Base-by-base conservation (phyloP, 352 stramenopile genomes). In the Globisporangium apiculatum region DNA sequence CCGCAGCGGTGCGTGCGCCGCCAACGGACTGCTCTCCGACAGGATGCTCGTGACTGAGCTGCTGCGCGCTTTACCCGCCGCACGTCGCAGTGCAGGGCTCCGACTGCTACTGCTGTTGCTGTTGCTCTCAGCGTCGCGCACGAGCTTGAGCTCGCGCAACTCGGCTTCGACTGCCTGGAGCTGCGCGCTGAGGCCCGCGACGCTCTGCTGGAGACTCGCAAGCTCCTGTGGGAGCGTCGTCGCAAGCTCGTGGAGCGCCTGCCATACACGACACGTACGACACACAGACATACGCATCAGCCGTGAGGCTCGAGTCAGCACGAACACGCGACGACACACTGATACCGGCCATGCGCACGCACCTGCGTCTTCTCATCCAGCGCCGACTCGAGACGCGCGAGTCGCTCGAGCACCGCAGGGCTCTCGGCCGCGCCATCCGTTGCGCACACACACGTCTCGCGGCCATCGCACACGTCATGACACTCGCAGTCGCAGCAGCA, bases 401-500 rank as follows among this genome's bases (percentile, higher is more conserved):
- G 64, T 5, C 72, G 67, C n/a, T 75, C 69, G 24, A 82, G 31
- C n/a, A 59, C 11, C n/a, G 51, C 52, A 8, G 51, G n/a, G 18
- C 14, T 58, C 37, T 59, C 58, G n/a, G 43, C 35, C 3, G 7
- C 5, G 12, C 42, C 6, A 4, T 47, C 42, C 4, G 45, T 9
- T 40, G 53, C 51, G 45, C 46, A 60, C 14, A 51, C 46, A 36
- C 60, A 55, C 15, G 42, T 18, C 35, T 55, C 24, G 5, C 14
- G 31, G 10, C 18, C 35, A 31, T 42, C 48, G 47, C 43, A 24
- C 12, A 40, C 42, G 1, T 37, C 37, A 35, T 83, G 68, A 35
- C 75, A 87, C 14, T 48, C 54, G 57, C 74, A 85, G n/a, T 64
- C 62, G 38, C 76, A 84, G 31, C 74, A 83, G 24, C 73, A 83